A percentile compares a stretch with the other conserved stretches of the same genome.
These are phyloP conservation scores for Striga asiatica DNA, from an alignment of 257 asterid genomes.

Conservation along the genomic window DNA sequence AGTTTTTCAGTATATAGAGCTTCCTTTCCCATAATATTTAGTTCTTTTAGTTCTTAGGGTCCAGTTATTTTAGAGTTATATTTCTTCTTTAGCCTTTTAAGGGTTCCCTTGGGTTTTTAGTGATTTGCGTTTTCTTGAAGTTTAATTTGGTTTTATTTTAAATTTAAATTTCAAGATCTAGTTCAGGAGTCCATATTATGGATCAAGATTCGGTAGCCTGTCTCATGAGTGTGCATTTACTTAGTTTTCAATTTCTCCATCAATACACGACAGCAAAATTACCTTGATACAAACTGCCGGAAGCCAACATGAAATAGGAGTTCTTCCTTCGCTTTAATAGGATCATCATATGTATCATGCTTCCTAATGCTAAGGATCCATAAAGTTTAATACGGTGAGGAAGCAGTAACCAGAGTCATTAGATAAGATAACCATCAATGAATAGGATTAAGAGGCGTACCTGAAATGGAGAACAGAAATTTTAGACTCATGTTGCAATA, in stretches of 20 bases:
- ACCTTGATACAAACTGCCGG: constrained; percentile 81
- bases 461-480: constrained; percentile 94
- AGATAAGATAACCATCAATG: neutral
- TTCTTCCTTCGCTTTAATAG: constrained; percentile 92
- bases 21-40: too few relatives aligned
- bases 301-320: constrained; percentile 87
- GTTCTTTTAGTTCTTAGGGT: too few relatives aligned
- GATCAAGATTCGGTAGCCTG: too few relatives aligned
- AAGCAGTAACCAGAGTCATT: neutral
- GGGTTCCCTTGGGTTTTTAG: too few relatives aligned
- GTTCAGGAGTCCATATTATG: too few relatives aligned
- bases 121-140: too few relatives aligned
- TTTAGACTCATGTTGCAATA: constrained; percentile 86
- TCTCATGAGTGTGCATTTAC: too few relatives aligned
- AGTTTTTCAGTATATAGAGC: too few relatives aligned
- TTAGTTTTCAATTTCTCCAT: neutral
- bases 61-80: too few relatives aligned
- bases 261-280: constrained; percentile 5
- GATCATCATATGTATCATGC: constrained; percentile 70
- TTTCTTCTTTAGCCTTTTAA: too few relatives aligned
- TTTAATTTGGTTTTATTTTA: too few relatives aligned
- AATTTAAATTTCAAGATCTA: too few relatives aligned
- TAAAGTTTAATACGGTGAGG: constrained; percentile 1
- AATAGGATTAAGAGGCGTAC: constrained; percentile 27
- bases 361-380: constrained; percentile 55